Evolutionary conservation across 2,329 filamentous ascomycete genomes (phyloP).

Genomic region (Fusarium pseudoanthophilum): DNA sequence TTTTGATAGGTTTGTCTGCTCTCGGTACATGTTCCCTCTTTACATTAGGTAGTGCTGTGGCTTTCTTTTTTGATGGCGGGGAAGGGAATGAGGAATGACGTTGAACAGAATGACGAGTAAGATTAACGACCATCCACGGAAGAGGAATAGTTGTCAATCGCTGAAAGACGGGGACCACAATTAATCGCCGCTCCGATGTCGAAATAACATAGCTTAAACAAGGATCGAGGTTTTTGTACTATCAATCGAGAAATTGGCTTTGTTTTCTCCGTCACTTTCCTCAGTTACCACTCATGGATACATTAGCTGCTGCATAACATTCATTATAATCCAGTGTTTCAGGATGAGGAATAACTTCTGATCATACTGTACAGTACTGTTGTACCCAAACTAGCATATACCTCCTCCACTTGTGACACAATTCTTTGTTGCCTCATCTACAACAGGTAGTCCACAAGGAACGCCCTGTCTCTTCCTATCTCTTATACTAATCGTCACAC

Average conservation of each 20-base stretch:
- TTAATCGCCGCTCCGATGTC: slow-evolving; percentile 17
- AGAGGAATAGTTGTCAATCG: slow-evolving; percentile 8
- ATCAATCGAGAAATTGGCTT: slow-evolving; percentile 6
- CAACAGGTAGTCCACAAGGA: slow-evolving; percentile 19
- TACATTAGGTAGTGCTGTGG: neutral
- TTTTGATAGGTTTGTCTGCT: neutral
- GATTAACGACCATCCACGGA: neutral
- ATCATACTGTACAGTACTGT: neutral
- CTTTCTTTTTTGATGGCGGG: slow-evolving; percentile 5
- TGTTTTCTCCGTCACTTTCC: neutral
- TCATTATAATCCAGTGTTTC: neutral
- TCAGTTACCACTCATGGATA: neutral
- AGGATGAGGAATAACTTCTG: neutral
- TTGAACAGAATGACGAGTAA: slow-evolving; percentile 30
- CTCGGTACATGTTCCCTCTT: neutral
- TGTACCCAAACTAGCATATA: neutral
- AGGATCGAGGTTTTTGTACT: slow-evolving; percentile 19
- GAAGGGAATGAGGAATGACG: slow-evolving; percentile 26
- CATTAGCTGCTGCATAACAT: neutral
- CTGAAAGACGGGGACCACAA: slow-evolving; percentile 20
- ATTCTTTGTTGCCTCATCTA: slow-evolving; percentile 25
- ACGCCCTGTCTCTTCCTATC: slow-evolving; percentile 9
- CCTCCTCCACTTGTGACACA: slow-evolving; percentile 3
- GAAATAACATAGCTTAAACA: slow-evolving; percentile 5
- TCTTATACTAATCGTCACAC: neutral